Percentiles rank a stretch among this genome's conserved stretches.
These are phyloP conservation scores for Fusarium haematococcum DNA, from an alignment of 2,329 filamentous ascomycete genomes.

Conservation along the genomic window DNA sequence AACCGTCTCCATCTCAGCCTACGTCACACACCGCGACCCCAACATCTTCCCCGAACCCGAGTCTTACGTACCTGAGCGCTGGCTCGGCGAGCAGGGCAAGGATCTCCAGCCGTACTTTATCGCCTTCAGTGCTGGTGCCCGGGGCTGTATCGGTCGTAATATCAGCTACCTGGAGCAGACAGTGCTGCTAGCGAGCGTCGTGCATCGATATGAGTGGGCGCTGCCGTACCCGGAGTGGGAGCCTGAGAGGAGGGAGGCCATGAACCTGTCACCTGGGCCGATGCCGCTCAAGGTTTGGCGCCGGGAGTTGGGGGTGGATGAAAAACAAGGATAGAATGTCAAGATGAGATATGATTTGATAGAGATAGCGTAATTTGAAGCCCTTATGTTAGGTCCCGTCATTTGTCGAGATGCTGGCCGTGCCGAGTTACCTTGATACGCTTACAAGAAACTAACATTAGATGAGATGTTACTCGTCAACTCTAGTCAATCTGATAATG, in stretches of 20 bases:
- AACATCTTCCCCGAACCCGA: constrained; percentile 55
- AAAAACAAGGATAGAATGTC: constrained; percentile 10
- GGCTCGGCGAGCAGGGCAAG: constrained; percentile 51
- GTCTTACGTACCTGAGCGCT: constrained; percentile 55
- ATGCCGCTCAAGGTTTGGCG: constrained; percentile 44
- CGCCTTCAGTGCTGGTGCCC: constrained; percentile 55
- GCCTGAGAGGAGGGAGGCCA: constrained; percentile 34
- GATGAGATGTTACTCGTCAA: neutral
- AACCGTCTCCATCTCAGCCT: constrained; percentile 53
- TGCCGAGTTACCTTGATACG: neutral
- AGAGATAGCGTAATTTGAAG: neutral
- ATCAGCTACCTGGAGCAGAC: constrained; percentile 59
- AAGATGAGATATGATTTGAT: neutral
- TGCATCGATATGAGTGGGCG: constrained; percentile 57
- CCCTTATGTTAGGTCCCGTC: neutral
- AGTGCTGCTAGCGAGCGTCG: constrained; percentile 55
- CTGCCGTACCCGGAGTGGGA: constrained; percentile 35
- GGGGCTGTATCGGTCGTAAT: constrained; percentile 57
- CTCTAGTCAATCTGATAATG: neutral
- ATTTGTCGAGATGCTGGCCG: neutral
- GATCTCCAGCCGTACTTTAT: constrained; percentile 53
- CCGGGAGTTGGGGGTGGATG: constrained; percentile 24
- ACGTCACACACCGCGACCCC: constrained; percentile 54
- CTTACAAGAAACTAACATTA: neutral
- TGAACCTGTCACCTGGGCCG: constrained; percentile 34